Evolutionary conservation across 208 protist genomes (phyloP), one percentile per base, ranked within the genome.

Genomic region (Porcisia hertigi): DNA sequence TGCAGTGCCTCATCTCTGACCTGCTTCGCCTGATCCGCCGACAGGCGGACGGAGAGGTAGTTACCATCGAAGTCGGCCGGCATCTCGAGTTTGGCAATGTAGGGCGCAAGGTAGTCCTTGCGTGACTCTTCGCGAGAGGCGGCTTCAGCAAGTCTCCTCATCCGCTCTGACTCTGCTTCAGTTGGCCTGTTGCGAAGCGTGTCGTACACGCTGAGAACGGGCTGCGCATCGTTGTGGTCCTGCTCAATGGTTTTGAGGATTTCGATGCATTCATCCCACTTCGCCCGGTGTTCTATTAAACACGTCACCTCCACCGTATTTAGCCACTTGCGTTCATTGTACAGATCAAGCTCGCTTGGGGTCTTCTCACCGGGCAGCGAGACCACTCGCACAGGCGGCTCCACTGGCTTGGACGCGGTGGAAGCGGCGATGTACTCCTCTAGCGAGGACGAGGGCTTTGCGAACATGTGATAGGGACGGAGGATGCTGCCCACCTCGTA

Each of bases 51-150:
- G 60, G 77, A 75, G 52, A 92, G 59, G 76, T 97, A 95, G 76
- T 95, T 92, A 34, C 91, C 93, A 67, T 93, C 86, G 69, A 94
- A 94, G 45, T 81, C 78, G 16, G 65, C 23, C 9, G 91, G 86
- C 60, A 94, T 80, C 36, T 92, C 88, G 18, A 95, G 85, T 69
- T 95, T 95, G 23, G 91, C 89, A 66, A 97, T 94, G 82, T 97
- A 97, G 54, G 94, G 94, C 2, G 94, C 94, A 8, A 97, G 86
- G 77, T 96, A 96, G 73, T 97, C 94, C 76, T 91, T 88, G 41
- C 92, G 89, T 16, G 91, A 93, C 75, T 94, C 91, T 70, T 93
- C 87, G 14, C 86, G 87, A 5, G 84, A 77, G n/a, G 79, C 75
- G 52, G 82, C 84, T 67, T 96, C 94, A 12, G 92, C 92, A 3